These are phyloP conservation scores for Candida sphagnicola DNA, from an alignment of 805 yeast genomes.

Conservation along the genomic window DNA sequence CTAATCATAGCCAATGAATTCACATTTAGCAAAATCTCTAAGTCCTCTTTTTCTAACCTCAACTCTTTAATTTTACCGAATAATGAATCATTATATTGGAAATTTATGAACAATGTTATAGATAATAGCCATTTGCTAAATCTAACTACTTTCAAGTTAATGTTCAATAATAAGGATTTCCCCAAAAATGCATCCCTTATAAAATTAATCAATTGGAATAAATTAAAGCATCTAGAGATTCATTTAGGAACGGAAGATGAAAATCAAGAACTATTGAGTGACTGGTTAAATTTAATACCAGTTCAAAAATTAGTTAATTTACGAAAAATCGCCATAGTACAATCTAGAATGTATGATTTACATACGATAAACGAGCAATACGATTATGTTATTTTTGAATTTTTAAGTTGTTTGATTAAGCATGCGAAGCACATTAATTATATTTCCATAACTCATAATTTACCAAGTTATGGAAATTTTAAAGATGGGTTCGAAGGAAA, in stretches of 20 bases:
- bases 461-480: constrained; percentile 55
- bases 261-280: constrained; percentile 43
- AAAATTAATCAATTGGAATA: constrained; percentile 15
- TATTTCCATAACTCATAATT: constrained; percentile 53
- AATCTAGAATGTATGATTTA: constrained; percentile 22
- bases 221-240: constrained; percentile 43
- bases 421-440: constrained; percentile 27
- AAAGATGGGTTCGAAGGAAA: constrained; percentile 74
- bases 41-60: constrained; percentile 4
- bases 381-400: constrained; percentile 45
- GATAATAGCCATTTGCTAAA: constrained; percentile 5
- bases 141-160: constrained; percentile 20
- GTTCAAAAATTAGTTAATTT: constrained; percentile 21
- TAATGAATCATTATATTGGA: constrained; percentile 12
- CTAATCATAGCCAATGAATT: constrained; percentile 6
- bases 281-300: constrained; percentile 38
- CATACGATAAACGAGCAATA: constrained; percentile 34
- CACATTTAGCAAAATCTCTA: background rate
- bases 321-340: constrained; percentile 34
- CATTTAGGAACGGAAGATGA: constrained; percentile 45
- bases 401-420: constrained; percentile 12
- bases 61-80: constrained; percentile 15
- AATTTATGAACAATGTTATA: constrained; percentile 8
- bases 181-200: constrained; percentile 9
- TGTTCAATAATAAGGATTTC: constrained; percentile 16